Percentiles rank a stretch among this genome's conserved stretches.
Conservation (phyloP, 352 stramenopile genomes). For the Phytopythium sindhum region DNA sequence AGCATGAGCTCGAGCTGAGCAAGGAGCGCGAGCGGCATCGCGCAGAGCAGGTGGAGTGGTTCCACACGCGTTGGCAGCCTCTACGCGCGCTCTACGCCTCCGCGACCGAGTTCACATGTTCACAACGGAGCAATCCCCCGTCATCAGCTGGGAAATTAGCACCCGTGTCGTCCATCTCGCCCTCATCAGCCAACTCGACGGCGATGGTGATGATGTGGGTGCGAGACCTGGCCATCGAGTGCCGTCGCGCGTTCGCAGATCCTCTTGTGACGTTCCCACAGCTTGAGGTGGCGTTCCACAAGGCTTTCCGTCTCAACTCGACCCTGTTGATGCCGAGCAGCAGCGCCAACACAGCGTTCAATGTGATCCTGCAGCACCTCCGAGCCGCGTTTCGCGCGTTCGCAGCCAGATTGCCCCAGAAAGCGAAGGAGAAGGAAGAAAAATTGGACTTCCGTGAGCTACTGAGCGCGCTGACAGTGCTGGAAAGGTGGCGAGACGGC, state of each 20-base stretch:
- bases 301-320: constrained; percentile 23
- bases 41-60: constrained; percentile 29
- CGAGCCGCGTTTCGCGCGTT: constrained; percentile 33
- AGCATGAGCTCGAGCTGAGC: constrained; percentile 17
- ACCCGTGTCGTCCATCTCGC: background rate
- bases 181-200: background rate
- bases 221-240: constrained; percentile 28
- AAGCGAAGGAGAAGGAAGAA: constrained; percentile 7
- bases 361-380: constrained; percentile 17
- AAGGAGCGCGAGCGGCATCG: constrained; percentile 25
- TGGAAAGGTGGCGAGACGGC: constrained; percentile 49
- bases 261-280: constrained; percentile 32
- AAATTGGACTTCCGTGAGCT: constrained; percentile 45
- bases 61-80: constrained; percentile 39
- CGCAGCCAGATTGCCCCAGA: background rate
- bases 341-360: constrained; percentile 1
- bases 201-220: constrained; percentile 21
- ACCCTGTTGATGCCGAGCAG: background rate
- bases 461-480: constrained; percentile 38
- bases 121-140: background rate
- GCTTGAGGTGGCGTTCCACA: constrained; percentile 31
- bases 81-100: constrained; percentile 48
- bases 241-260: constrained; percentile 19
- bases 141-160: background rate
- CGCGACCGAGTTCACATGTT: constrained; percentile 23